Evolutionary conservation across 2,329 filamentous ascomycete genomes (phyloP), one percentile per base, ranked within the genome.

Genomic region (Cercospora brassicicola): DNA sequence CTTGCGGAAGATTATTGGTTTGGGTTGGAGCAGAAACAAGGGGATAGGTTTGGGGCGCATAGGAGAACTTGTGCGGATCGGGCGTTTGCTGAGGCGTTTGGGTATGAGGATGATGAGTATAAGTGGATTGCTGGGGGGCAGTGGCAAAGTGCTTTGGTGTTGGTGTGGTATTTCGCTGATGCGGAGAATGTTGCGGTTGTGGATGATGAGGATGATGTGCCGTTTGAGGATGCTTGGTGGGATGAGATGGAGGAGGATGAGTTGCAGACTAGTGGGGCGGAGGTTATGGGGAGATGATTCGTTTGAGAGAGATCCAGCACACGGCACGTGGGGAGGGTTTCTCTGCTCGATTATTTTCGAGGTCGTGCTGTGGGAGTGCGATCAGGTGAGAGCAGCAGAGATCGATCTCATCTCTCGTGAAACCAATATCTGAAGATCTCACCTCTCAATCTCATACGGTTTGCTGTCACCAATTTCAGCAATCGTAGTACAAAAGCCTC

Each of bases 71-170:
- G 60, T 36, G 13, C 60, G 13, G 60, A 63, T 39, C 60, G 60
- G 4, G 60, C 36, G 28, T 53, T 53, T 31, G 60, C 60, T 28
- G 60, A 63, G 45, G 42, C 45, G 42, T 63, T 55, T 63, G 60
- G 60, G 45, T 51, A 63, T 63, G 60, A 63, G 45, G 20, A 63
- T 51, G 60, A 63, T 23, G 60, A 63, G 11, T 63, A 63, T 30
- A 63, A 55, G 60, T 63, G 60, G 60, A 39, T 63, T 31, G n/a
- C 28, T 23, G 60, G 60, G 1, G 60, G 60, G 23, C 26, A 55
- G 45, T 63, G 60, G 60, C 42, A 53, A 30, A 55, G 26, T 30
- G 60, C 42, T 0, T 18, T 63, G 60, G 60, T 36, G 26, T 36
- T 63, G 45, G 42, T 63, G 42, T 63, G 42, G 42, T 63, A 55